Evolutionary conservation across 805 yeast genomes (phyloP), one percentile per base, ranked within the genome.

Genomic region (Yamadazyma sp.): DNA sequence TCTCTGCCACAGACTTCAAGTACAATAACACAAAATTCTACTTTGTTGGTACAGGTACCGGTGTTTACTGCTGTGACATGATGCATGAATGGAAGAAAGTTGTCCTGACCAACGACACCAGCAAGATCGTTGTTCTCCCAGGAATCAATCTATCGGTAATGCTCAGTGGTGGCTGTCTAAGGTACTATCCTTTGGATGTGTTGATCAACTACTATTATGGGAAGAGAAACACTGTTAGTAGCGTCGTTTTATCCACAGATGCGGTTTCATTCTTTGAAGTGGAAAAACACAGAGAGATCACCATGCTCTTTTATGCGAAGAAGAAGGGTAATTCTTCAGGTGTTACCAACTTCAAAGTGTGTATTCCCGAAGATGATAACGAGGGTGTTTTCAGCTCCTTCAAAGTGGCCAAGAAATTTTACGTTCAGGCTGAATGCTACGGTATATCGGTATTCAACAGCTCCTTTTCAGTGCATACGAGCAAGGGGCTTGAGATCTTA

Each of bases 221-320:
- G 27, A 57, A 49, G 8, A 54, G 59, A 15, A 60, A 62, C 17
- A 53, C 55, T 3, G 47, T 73, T 14, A 64, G 74, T n/a, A 75
- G 82, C 11, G 70, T 75, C 20, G 57, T 69, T 18, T 48, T 78
- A 9, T 64, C 78, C 10, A 67, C 72, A 46, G 77, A 78, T 33
- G 62, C 56, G 60, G 78, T 54, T 0, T 59, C 74, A 2, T 80
- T 74, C 45, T 89, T 85, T 60, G 75, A 73, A 32, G 64, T 84
- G 42, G 96, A 93, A 0, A 74, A 70, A 20, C 87, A 89, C 53
- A 71, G 79, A 41, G 79, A 77, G 57, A 69, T 77, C 45, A 76
- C 68, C 28, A 69, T 77, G 71, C 57, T 81, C 40, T 76, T 72
- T 50, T 75, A 70, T 57, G 76, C 79, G 59, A 77, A 75, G 52